A percentile compares a stretch with the other conserved stretches of the same genome.
These are phyloP conservation scores for Leccinum subfulvum DNA, from an alignment of 1,284 basidiomycete species.

Conservation along the genomic window DNA sequence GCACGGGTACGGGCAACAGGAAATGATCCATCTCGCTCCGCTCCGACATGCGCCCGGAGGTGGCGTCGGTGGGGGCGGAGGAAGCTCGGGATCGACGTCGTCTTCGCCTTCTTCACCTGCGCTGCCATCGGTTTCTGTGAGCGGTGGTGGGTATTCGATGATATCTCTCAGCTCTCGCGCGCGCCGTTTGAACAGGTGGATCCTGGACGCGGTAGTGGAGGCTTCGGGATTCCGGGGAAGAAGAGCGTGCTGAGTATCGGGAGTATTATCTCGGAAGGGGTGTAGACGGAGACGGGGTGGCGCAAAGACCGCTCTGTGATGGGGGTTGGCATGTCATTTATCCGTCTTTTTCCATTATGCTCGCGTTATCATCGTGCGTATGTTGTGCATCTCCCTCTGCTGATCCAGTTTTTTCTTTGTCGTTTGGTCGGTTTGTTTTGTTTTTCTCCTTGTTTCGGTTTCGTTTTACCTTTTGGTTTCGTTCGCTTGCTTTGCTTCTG, in stretches of 20 bases:
- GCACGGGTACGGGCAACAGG: constrained; percentile 27
- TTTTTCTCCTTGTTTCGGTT: background rate
- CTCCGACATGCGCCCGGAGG: constrained; percentile 32
- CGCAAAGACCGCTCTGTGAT: background rate
- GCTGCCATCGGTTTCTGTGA: constrained; percentile 17
- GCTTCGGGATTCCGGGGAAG: constrained; percentile 38
- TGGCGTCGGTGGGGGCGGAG: constrained; percentile 7
- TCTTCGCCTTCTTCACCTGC: constrained; percentile 31
- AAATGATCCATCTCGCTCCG: constrained; percentile 59
- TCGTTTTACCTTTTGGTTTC: background rate
- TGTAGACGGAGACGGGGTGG: constrained; percentile 3
- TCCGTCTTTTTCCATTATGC: constrained; percentile 13
- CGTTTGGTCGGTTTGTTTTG: background rate
- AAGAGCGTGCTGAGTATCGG: constrained; percentile 72
- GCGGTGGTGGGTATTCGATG: constrained; percentile 27
- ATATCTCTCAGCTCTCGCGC: constrained; percentile 31
- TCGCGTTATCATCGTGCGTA: background rate
- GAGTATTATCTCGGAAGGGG: constrained; percentile 59
- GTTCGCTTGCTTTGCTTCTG: background rate
- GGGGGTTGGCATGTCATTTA: background rate
- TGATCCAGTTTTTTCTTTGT: background rate
- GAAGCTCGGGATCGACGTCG: constrained; percentile 20
- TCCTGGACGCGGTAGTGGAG: constrained; percentile 26
- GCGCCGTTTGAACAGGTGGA: constrained; percentile 30
- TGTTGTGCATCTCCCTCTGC: background rate